Conservation (phyloP, 2,329 filamentous ascomycete species). For the Endoconidiophora laricicola region DNA sequence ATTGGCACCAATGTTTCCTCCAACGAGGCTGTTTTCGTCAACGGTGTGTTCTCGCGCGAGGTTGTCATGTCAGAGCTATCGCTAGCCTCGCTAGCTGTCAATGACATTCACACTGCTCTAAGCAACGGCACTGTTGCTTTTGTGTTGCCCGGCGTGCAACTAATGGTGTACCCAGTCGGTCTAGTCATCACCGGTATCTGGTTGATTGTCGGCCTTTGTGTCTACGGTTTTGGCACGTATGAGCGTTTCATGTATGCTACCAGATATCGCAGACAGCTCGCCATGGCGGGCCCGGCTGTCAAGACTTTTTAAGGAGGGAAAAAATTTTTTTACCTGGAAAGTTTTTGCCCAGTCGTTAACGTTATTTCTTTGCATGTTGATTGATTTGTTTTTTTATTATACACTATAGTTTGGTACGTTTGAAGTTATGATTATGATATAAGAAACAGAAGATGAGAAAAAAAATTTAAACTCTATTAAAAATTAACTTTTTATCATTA, state of each 20-base stretch:
- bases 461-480: no score
- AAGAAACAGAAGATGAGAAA: no score
- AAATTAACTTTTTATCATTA: no score
- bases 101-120: conserved; percentile 28
- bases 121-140: conserved; percentile 43
- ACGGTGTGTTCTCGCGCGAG: conserved; percentile 49
- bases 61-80: conserved; percentile 34
- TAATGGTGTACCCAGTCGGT: conserved; percentile 55
- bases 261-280: conserved; percentile 27
- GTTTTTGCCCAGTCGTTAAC: no score
- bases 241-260: conserved; percentile 50
- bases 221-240: conserved; percentile 48
- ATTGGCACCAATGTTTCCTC: conserved; percentile 49
- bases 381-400: no score
- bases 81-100: conserved; percentile 32
- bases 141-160: conserved; percentile 48
- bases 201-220: conserved; percentile 37
- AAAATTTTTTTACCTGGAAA: no score
- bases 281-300: conserved; percentile 1
- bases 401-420: no score
- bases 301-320: conserved; percentile 9
- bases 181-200: conserved; percentile 49
- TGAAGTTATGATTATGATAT: no score
- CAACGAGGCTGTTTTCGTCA: conserved; percentile 55
- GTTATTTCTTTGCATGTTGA: no score